Evolutionary conservation across 345 rosid species (phyloP), one percentile per base, ranked within the genome.

Genomic region (Populus nigra): DNA sequence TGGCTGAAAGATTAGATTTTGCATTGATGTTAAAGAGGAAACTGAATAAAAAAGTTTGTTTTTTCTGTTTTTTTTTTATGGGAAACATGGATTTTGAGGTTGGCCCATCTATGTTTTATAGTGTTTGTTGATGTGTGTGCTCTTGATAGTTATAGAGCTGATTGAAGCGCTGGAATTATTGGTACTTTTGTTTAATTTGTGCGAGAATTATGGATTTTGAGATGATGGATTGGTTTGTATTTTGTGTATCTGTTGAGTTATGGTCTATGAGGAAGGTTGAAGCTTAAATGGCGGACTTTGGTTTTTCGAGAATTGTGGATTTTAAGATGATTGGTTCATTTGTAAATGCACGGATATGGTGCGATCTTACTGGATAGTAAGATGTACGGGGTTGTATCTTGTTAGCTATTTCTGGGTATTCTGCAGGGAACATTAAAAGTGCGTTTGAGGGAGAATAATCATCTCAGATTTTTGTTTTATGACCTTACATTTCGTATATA

Each of bases 151-250:
- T 59, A n/a, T n/a, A 59, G 65, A n/a, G 29, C 29, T 36, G 67
- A n/a, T 73, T 73, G 76, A 7, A 73, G 8, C 43, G 8, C 43
- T 73, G 63, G 53, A 71, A 49, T 27, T 71, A 18, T 7, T 57
- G 62, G 25, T 8, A 2, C 17, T 45, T 43, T 45, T 8, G 63
- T 8, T 71, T 23, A 22, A 33, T 72, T 25, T n/a, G 5, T 3
- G 16, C 43, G 20, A 74, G 53, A 41, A 17, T 53, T 68, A 16
- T 43, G 27, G 25, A 50, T 65, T 47, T 65, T 45, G 55, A 31
- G 29, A 3, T 12, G 27, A n/a, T 45, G 13, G 5, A 11, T 68
- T 15, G 27, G 71, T 50, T 76, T 10, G 29, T 15, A 8, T 68
- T 16, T 36, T 36, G 38, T 53, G 45, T 35, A 25, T 29, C 23